Conservation (phyloP, 345 rosid species). For the Citrus reticulata region DNA sequence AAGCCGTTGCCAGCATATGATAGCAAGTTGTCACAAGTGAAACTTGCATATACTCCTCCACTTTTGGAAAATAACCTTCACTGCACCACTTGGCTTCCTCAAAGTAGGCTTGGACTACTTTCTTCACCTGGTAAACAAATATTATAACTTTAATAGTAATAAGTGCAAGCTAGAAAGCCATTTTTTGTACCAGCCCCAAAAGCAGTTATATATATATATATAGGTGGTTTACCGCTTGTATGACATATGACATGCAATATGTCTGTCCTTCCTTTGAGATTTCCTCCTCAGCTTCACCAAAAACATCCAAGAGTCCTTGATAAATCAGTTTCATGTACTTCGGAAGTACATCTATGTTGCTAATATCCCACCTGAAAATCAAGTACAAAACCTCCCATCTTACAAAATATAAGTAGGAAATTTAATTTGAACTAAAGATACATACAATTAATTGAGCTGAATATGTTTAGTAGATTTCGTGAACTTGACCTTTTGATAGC, state of each 20-base stretch:
- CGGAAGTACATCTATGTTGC: constrained; percentile 9
- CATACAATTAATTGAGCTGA: background rate
- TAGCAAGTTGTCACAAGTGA: background rate
- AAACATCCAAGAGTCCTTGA: background rate
- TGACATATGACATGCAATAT: background rate
- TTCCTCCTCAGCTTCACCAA: constrained; percentile 1
- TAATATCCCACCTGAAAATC: constrained; percentile 26
- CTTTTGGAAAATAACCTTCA: constrained; percentile 13
- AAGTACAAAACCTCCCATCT: too few species aligned
- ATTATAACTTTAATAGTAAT: background rate
- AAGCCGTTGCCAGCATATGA: too few species aligned
- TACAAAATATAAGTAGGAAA: background rate
- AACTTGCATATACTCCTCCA: constrained; percentile 26
- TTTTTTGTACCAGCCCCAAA: too few species aligned
- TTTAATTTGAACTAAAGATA: too few species aligned
- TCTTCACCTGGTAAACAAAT: background rate
- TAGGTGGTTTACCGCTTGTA: background rate
- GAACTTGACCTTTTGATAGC: background rate
- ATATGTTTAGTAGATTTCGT: too few species aligned
- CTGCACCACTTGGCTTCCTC: constrained; percentile 32
- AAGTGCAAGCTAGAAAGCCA: too few species aligned
- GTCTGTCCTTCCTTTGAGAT: background rate
- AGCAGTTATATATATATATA: background rate
- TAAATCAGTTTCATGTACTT: constrained; percentile 15
- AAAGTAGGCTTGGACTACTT: background rate